Evolutionary conservation across 2,329 filamentous ascomycete species (phyloP).

Genomic region (Pezicula carpinea): DNA sequence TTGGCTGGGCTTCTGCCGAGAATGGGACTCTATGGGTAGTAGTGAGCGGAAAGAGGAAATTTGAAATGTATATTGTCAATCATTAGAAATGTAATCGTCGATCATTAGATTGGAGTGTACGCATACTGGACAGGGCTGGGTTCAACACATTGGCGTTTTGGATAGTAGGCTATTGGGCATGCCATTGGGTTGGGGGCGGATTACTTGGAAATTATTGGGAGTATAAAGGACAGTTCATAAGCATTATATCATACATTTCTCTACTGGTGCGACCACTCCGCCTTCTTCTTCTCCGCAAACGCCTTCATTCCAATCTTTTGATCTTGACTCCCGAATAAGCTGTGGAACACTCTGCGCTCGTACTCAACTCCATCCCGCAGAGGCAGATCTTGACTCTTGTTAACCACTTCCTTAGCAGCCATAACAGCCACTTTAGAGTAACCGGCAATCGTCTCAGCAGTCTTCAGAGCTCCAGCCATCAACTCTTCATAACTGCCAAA

Average conservation of each 20-base stretch:
- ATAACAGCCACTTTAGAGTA: constrained; percentile 84
- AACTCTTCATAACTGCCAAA: constrained; percentile 79
- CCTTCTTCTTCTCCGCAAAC: constrained; percentile 91
- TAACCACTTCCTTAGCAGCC: constrained; percentile 95
- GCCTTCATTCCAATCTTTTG: constrained; percentile 97
- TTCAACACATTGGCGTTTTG: constrained; percentile 1
- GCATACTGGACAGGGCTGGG: background rate
- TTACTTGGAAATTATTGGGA: constrained; percentile 2
- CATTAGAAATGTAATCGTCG: constrained; percentile 12
- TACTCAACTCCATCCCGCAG: constrained; percentile 90
- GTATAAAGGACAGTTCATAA: constrained; percentile 7
- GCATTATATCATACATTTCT: constrained; percentile 1
- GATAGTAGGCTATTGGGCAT: background rate
- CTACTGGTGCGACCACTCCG: constrained; percentile 82
- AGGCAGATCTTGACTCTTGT: constrained; percentile 92
- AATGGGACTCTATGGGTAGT: constrained; percentile 21
- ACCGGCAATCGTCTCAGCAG: constrained; percentile 83
- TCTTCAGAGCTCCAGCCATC: constrained; percentile 74
- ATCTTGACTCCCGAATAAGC: constrained; percentile 87
- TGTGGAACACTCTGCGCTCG: constrained; percentile 90
- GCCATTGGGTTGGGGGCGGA: too few species aligned
- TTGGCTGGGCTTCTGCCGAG: constrained; percentile 23
- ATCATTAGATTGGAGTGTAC: background rate
- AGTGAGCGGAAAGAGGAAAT: constrained; percentile 19
- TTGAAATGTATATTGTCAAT: constrained; percentile 17